Percentiles rank a stretch among this genome's conserved stretches.
These are phyloP conservation scores for Aspergillus campestris DNA, from an alignment of 495 filamentous ascomycete species.

Conservation along the genomic window DNA sequence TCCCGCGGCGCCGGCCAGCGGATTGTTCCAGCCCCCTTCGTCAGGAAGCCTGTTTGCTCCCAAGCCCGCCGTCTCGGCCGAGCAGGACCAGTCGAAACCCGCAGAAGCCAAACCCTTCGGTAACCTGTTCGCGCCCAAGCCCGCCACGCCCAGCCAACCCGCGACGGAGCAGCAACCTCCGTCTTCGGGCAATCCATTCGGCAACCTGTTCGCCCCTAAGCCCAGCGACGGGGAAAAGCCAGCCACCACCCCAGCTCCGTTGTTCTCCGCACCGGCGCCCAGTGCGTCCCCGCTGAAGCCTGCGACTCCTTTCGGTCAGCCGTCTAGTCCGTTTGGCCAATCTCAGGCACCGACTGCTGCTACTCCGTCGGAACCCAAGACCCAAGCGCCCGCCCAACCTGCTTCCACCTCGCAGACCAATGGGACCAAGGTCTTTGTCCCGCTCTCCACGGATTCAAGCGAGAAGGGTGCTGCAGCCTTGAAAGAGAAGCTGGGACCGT, in stretches of 20 bases:
- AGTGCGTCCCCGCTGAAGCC: neutral
- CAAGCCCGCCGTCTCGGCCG: conserved; percentile 12
- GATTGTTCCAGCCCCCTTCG: conserved; percentile 13
- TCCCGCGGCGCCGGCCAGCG: conserved; percentile 5
- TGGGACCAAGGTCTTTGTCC: neutral
- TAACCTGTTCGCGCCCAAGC: conserved; percentile 24
- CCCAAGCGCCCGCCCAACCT: neutral
- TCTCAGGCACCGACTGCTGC: neutral
- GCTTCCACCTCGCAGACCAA: conserved; percentile 4
- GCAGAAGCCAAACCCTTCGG: conserved; percentile 12
- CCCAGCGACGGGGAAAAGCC: conserved; percentile 5
- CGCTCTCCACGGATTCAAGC: neutral
- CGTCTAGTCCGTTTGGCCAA: neutral
- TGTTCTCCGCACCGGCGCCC: no score
- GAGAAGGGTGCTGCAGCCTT: conserved; percentile 2
- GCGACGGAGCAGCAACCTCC: conserved; percentile 9
- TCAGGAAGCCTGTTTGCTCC: conserved; percentile 15
- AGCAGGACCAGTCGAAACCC: conserved; percentile 13
- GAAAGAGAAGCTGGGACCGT: conserved; percentile 9
- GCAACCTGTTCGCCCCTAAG: conserved; percentile 10
- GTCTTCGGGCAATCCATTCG: conserved; percentile 11
- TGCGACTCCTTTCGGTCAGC: neutral
- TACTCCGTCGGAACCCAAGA: neutral
- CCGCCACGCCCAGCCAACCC: conserved; percentile 6
- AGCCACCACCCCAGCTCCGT: conserved; percentile 1